Percentiles rank a stretch among this genome's conserved stretches.
Conservation (phyloP, 768 basidiomycete species). For the Boletus sensibilis region DNA sequence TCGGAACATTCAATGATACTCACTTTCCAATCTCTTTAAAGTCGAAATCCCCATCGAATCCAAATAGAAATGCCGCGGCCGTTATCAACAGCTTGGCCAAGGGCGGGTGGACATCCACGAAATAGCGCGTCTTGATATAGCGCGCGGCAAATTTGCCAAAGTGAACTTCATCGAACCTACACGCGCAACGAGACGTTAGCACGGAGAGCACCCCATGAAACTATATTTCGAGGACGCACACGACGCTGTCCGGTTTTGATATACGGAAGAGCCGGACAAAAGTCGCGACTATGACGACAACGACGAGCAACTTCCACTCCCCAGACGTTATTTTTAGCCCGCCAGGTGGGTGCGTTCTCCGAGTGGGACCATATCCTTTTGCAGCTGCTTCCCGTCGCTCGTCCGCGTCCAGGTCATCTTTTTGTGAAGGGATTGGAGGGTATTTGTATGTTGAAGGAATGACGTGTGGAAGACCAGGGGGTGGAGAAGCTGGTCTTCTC, state of each 20-base stretch:
- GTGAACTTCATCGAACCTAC: slow-evolving; percentile 96
- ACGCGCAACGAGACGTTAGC: slow-evolving; percentile 1
- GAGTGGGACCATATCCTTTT: slow-evolving; percentile 57
- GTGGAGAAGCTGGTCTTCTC: slow-evolving; percentile 68
- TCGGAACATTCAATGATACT: slow-evolving; percentile 27
- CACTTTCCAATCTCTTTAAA: slow-evolving; percentile 98
- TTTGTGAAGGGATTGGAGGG: slow-evolving; percentile 50
- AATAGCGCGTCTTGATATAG: slow-evolving; percentile 91
- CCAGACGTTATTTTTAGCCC: slow-evolving; percentile 64
- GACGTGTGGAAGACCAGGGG: slow-evolving; percentile 43
- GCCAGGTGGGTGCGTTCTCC: slow-evolving; percentile 49
- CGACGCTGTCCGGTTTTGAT: slow-evolving; percentile 85
- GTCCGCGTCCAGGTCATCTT: slow-evolving; percentile 74
- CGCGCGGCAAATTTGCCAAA: slow-evolving; percentile 96
- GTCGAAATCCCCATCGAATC: slow-evolving; percentile 92
- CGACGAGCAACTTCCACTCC: slow-evolving; percentile 73
- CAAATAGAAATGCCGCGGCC: slow-evolving; percentile 79
- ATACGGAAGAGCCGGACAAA: slow-evolving; percentile 86
- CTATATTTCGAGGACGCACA: slow-evolving; percentile 52
- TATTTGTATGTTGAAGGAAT: slow-evolving; percentile 48
- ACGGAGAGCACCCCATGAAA: not conserved
- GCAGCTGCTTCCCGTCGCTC: slow-evolving; percentile 66
- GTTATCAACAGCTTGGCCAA: slow-evolving; percentile 95
- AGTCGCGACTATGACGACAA: slow-evolving; percentile 65
- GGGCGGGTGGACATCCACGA: slow-evolving; percentile 96